phyloP scores from a whole-genome alignment of 1,284 basidiomycete genomes.

The Pisolithus thermaeus region DNA sequence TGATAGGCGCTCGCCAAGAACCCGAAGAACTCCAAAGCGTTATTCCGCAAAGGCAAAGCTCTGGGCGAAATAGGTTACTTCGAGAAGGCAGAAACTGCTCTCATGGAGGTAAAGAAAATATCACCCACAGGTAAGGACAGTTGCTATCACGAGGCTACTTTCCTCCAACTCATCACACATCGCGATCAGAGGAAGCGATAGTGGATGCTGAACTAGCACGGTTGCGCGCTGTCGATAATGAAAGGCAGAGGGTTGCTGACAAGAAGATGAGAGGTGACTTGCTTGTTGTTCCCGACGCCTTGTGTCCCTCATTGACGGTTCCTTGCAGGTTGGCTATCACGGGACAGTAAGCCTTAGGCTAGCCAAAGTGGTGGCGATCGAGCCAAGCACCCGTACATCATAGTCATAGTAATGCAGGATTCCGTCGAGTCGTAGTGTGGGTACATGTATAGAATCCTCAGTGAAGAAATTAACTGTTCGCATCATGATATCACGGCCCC shows the following conservation, averaged over 20 bases:
- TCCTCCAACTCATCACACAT: neutral
- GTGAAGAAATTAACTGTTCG: neutral
- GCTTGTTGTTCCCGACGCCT: neutral
- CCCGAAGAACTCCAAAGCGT: slow-evolving; percentile 66
- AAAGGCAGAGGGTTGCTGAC: slow-evolving; percentile 57
- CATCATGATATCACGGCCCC: neutral
- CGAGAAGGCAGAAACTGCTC: slow-evolving; percentile 61
- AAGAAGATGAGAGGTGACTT: slow-evolving; percentile 66
- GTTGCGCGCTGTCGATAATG: slow-evolving; percentile 55
- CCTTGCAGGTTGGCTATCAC: slow-evolving; percentile 34
- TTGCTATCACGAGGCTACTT: neutral
- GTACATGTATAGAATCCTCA: too few species aligned
- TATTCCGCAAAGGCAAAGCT: slow-evolving; percentile 77
- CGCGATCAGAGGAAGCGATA: slow-evolving; percentile 44
- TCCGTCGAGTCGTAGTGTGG: too few species aligned
- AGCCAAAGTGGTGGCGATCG: too few species aligned
- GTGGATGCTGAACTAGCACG: slow-evolving; percentile 58
- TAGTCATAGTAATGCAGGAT: neutral
- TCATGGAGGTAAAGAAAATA: slow-evolving; percentile 58
- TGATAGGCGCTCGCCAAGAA: slow-evolving; percentile 57
- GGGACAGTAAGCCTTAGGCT: slow-evolving; percentile 27
- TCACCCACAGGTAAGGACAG: slow-evolving; percentile 46
- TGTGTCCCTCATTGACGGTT: neutral
- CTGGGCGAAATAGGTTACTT: slow-evolving; percentile 67
- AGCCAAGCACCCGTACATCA: neutral